Conservation (phyloP, 2,329 filamentous ascomycete species). For the Zymoseptoria tritici region DNA sequence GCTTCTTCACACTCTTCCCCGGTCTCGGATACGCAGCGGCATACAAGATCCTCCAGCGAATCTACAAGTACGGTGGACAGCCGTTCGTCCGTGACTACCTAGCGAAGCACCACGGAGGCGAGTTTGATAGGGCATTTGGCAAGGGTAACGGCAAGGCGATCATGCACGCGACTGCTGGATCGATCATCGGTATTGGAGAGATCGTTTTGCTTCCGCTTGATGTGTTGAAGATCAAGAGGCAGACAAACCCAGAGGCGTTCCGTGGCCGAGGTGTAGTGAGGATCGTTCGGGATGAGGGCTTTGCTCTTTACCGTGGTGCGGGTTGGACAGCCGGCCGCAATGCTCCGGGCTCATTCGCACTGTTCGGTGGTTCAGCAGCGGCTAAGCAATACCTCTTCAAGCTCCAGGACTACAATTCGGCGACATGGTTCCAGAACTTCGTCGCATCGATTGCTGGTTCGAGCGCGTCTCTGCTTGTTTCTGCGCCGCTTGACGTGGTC, state of each 20-base stretch:
- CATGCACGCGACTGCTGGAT: conserved; percentile 92
- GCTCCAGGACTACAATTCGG: conserved; percentile 90
- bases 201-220: conserved; percentile 92
- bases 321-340: conserved; percentile 97
- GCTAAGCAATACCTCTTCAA: conserved; percentile 94
- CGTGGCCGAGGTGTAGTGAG: conserved; percentile 81
- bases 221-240: conserved; percentile 98
- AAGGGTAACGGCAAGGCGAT: conserved; percentile 97
- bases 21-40: conserved; percentile 94
- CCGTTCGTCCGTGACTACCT: conserved; percentile 91
- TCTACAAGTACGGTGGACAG: conserved; percentile 99
- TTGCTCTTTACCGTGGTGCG: conserved; percentile 91
- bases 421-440: conserved; percentile 93
- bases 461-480: conserved; percentile 88
- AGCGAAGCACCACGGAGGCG: conserved; percentile 65
- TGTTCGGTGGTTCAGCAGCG: conserved; percentile 95
- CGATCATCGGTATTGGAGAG: conserved; percentile 93
- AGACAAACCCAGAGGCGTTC: conserved; percentile 98
- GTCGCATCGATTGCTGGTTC: conserved; percentile 92
- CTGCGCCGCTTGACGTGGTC: conserved; percentile 93
- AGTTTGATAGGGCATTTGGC: conserved; percentile 85
- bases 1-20: conserved; percentile 94
- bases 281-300: conserved; percentile 89
- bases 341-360: conserved; percentile 93
- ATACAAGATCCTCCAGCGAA: conserved; percentile 94